Evolutionary conservation across 495 filamentous ascomycete species (phyloP).

Genomic region (Terfezia claveryi): DNA sequence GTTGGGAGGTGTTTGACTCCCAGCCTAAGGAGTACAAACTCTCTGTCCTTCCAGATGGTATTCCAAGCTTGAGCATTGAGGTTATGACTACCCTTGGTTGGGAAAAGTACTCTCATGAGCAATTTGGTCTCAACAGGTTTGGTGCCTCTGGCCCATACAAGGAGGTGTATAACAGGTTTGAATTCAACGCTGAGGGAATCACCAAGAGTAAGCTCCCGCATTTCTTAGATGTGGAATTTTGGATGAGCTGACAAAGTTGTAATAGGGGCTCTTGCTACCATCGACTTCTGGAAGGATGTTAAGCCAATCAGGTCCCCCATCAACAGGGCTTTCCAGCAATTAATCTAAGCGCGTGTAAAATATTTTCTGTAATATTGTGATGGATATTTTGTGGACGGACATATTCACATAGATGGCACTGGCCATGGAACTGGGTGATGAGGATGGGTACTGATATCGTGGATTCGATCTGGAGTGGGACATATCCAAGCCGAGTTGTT

Average conservation of each 20-base stretch:
- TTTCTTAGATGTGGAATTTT: neutral
- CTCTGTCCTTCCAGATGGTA: constrained; percentile 75
- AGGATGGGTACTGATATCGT: too few species aligned
- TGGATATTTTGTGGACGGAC: too few species aligned
- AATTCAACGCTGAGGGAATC: constrained; percentile 91
- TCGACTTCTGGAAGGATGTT: constrained; percentile 92
- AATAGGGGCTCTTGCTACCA: constrained; percentile 42
- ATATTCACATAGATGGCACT: too few species aligned
- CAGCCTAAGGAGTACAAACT: constrained; percentile 89
- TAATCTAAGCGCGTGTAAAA: constrained; percentile 35
- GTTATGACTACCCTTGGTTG: constrained; percentile 66
- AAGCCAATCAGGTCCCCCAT: constrained; percentile 74
- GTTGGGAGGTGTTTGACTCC: constrained; percentile 90
- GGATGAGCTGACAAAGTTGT: neutral
- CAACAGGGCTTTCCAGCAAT: constrained; percentile 78
- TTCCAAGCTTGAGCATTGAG: constrained; percentile 84
- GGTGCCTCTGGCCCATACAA: constrained; percentile 93
- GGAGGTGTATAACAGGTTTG: constrained; percentile 99
- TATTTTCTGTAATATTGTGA: too few species aligned
- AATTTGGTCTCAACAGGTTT: constrained; percentile 97
- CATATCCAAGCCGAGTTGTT: too few species aligned
- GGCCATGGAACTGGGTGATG: too few species aligned
- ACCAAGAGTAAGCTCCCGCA: constrained; percentile 41
- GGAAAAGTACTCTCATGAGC: constrained; percentile 97
- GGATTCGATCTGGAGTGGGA: too few species aligned